These are phyloP conservation scores for Phytophthora citricola DNA, from an alignment of 352 stramenopile species.

Conservation along the genomic window DNA sequence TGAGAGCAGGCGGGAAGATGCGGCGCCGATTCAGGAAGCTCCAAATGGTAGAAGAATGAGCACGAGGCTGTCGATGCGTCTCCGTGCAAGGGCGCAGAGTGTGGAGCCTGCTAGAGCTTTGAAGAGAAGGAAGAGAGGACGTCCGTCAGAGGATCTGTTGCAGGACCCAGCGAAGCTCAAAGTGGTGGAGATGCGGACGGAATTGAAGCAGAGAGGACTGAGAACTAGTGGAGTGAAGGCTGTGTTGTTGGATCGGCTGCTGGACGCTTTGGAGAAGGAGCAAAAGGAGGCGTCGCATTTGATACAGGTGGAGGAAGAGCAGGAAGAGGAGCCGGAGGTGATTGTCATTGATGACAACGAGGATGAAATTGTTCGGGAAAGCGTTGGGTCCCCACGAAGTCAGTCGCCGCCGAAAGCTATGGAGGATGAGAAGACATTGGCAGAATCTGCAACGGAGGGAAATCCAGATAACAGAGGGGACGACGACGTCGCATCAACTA, in stretches of 20 bases:
- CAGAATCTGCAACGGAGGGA: not conserved
- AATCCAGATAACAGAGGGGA: not conserved
- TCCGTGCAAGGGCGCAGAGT: constrained; percentile 6
- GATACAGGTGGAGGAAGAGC: constrained; percentile 37
- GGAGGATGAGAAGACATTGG: not conserved
- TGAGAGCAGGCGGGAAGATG: constrained; percentile 1
- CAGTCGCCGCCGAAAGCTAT: constrained; percentile 13
- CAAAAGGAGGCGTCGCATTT: constrained; percentile 35
- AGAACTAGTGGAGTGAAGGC: constrained; percentile 62
- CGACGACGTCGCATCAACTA: not conserved
- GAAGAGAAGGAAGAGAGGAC: constrained; percentile 50
- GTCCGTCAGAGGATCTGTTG: constrained; percentile 20
- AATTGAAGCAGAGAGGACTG: constrained; percentile 69
- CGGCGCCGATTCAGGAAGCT: not conserved
- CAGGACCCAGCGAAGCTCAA: constrained; percentile 34
- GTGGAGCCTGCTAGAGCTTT: constrained; percentile 5
- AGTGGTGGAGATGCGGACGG: constrained; percentile 63
- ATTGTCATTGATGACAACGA: constrained; percentile 31
- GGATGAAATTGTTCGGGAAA: constrained; percentile 74
- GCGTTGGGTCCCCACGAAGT: constrained; percentile 29
- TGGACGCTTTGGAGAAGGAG: constrained; percentile 53
- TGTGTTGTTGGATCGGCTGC: constrained; percentile 51
- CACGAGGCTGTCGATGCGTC: constrained; percentile 18
- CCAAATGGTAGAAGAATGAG: constrained; percentile 2
- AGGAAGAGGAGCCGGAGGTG: constrained; percentile 13